Evolutionary conservation across 2,329 filamentous ascomycete genomes (phyloP).

Genomic region (Claviceps sorghi): DNA sequence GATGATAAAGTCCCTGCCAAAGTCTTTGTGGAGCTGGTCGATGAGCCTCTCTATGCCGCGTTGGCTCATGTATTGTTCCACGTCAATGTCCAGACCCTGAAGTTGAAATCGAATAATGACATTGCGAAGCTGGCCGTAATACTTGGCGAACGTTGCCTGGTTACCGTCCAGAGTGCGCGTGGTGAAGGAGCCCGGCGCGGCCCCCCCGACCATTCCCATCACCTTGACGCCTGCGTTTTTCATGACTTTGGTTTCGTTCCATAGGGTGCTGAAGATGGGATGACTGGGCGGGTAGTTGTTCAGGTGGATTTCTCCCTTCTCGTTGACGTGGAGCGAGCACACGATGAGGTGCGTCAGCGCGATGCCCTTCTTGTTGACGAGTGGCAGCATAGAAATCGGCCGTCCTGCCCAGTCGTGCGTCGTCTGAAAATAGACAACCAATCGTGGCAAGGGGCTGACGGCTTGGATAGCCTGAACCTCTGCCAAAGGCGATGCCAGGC

Average conservation of each 20-base stretch:
- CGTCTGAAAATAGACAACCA: not conserved
- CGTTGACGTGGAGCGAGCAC: slow-evolving; percentile 68
- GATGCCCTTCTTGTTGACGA: slow-evolving; percentile 24
- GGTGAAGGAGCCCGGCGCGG: slow-evolving; percentile 54
- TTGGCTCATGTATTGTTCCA: slow-evolving; percentile 61
- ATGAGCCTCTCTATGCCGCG: slow-evolving; percentile 48
- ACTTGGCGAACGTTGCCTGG: slow-evolving; percentile 35
- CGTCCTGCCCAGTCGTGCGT: slow-evolving; percentile 22
- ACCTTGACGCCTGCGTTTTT: slow-evolving; percentile 60
- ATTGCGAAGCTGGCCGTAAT: slow-evolving; percentile 30
- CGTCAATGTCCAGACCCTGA: slow-evolving; percentile 59
- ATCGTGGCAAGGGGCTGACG: not conserved
- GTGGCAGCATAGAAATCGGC: slow-evolving; percentile 35
- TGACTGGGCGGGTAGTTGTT: slow-evolving; percentile 60
- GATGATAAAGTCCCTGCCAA: slow-evolving; percentile 54
- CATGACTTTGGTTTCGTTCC: slow-evolving; percentile 58
- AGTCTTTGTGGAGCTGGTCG: slow-evolving; percentile 50
- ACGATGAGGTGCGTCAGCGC: slow-evolving; percentile 63
- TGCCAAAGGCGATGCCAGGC: not conserved
- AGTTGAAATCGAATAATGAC: slow-evolving; percentile 46
- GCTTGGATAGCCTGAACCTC: not conserved
- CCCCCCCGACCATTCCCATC: slow-evolving; percentile 72
- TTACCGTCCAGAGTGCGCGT: slow-evolving; percentile 34
- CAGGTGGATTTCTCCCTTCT: slow-evolving; percentile 49
- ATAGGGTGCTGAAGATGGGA: slow-evolving; percentile 52